These are phyloP conservation scores for Umbelopsis ramanniana DNA, from an alignment of 192 early-diverging fungal species.

Conservation along the genomic window DNA sequence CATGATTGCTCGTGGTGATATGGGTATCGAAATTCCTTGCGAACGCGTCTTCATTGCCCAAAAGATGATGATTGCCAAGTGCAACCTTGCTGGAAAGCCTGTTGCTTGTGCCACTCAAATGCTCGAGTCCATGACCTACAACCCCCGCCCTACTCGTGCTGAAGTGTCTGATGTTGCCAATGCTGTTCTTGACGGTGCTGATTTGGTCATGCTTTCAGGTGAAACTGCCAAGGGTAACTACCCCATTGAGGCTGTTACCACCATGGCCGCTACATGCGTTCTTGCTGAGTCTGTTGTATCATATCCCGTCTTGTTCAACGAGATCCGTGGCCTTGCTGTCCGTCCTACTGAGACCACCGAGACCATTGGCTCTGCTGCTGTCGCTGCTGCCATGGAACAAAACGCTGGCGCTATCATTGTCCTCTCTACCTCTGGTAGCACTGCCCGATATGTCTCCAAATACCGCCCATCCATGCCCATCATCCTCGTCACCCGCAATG, in stretches of 20 bases:
- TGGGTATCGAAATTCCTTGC: conserved; percentile 94
- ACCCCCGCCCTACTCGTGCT: conserved; percentile 95
- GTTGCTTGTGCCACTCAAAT: conserved; percentile 95
- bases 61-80: conserved; percentile 98
- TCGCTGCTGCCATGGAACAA: conserved; percentile 74
- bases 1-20: conserved; percentile 95
- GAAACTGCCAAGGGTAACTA: conserved; percentile 93
- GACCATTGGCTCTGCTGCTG: conserved; percentile 86
- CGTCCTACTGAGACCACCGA: conserved; percentile 85
- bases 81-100: conserved; percentile 92
- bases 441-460: conserved; percentile 84
- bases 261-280: conserved; percentile 67
- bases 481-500: conserved; percentile 78
- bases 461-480: conserved; percentile 91
- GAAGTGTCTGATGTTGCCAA: conserved; percentile 97
- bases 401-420: conserved; percentile 85
- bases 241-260: conserved; percentile 82
- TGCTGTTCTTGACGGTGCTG: conserved; percentile 91
- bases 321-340: conserved; percentile 72
- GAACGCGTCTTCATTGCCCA: conserved; percentile 86
- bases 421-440: conserved; percentile 82
- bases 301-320: conserved; percentile 88
- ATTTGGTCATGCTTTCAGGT: conserved; percentile 96
- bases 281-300: conserved; percentile 90
- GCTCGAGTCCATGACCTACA: conserved; percentile 92